Evolutionary conservation across 177 flowering plant genomes (phyloP), one percentile per base, ranked within the genome.

Genomic region (Telopea speciosissima): DNA sequence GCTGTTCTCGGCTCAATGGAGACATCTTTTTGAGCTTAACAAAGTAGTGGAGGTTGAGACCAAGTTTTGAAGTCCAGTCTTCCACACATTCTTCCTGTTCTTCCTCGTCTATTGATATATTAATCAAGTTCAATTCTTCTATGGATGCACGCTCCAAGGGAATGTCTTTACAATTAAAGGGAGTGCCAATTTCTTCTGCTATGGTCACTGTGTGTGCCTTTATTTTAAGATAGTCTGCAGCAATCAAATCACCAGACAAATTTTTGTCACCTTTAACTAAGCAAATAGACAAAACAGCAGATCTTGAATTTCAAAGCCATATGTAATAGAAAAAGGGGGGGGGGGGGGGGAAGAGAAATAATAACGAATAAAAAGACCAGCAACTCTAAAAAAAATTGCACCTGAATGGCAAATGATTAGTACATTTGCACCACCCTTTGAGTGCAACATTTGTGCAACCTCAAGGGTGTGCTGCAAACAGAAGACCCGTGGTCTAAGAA

Each of bases 401-500:
- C 98, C 99, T 84, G 96, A 89, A 83, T 96, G 99, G 80, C 99
- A 96, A 67, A 96, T 89, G 42, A 88, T 83, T 76, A 93, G 89
- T 73, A 90, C 69, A 40, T 87, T 84, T 54, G 89, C 90, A 78
- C 99, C 99, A 72, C 99, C 99, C 80, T 81, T 89, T 42, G 84
- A 64, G 68, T 66, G 81, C 83, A 96, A 74, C 62, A 91, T 67
- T 76, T 86, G 80, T 75, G 85, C 82, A 75, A 86, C 72, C 77
- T 96, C 88, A 74, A 85, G 75, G 62, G 92, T 91, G 81, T 96
- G 99, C 83, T 96, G 96, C 73, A 96, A 79, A 84, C 99, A 96
- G 81, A 96, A 96, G 68, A 89, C 77, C n/a, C 95, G 81, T 36
- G 99, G 99, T 79, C 95, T 87, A 52, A 82, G 63, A 81, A 78